These are phyloP conservation scores for Fraxinus latifolia DNA, from an alignment of 305 asterid genomes.

Conservation along the genomic window DNA sequence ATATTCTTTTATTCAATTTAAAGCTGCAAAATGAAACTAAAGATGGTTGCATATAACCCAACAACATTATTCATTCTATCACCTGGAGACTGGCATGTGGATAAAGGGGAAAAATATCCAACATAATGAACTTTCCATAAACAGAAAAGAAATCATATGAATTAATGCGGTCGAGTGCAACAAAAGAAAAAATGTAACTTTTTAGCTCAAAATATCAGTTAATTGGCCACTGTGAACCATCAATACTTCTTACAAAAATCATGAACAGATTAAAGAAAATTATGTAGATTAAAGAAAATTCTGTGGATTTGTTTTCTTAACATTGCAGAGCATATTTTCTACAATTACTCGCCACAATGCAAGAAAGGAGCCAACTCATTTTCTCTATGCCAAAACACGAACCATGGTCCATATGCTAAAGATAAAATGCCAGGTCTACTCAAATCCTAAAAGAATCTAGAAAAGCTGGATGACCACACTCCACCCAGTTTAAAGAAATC, in stretches of 20 bases:
- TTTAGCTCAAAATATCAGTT: slow-evolving; percentile 7
- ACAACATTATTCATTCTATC: background rate
- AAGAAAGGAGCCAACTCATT: slow-evolving; percentile 7
- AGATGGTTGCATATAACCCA: slow-evolving; percentile 1
- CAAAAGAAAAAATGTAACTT: background rate
- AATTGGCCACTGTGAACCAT: background rate
- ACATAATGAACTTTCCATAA: background rate
- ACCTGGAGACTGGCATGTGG: background rate
- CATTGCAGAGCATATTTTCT: background rate
- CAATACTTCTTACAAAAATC: background rate
- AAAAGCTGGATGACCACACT: background rate
- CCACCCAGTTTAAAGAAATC: slow-evolving; percentile 8
- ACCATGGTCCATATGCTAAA: background rate
- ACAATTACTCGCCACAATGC: slow-evolving; percentile 1
- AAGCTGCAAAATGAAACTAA: slow-evolving; percentile 5
- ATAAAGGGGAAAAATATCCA: background rate
- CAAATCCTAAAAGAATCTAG: slow-evolving; percentile 2
- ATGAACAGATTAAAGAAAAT: background rate
- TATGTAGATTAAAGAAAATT: background rate
- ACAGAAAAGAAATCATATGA: background rate
- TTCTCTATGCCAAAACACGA: background rate
- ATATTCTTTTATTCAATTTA: background rate
- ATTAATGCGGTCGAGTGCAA: background rate
- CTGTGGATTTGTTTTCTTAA: background rate
- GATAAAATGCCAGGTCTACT: background rate